These are phyloP conservation scores for Syzygium oleosum DNA, from an alignment of 345 rosid genomes.

Conservation along the genomic window DNA sequence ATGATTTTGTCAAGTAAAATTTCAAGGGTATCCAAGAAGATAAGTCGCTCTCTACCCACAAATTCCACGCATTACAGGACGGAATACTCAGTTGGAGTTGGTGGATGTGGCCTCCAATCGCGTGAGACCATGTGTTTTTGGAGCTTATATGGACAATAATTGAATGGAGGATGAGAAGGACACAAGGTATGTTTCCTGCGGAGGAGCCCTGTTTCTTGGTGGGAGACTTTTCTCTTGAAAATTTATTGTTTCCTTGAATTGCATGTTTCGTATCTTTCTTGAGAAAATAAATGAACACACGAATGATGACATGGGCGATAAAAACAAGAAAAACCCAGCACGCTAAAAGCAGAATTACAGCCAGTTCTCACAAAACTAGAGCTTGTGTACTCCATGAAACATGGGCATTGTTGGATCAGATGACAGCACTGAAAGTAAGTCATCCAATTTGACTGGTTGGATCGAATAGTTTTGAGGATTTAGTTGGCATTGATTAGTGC, in stretches of 20 bases:
- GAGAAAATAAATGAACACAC: background rate
- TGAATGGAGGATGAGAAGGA: background rate
- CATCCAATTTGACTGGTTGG: background rate
- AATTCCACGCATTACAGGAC: background rate
- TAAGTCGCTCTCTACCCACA: background rate
- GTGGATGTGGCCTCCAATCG: background rate
- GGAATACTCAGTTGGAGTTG: background rate
- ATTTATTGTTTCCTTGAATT: background rate
- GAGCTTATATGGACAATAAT: background rate
- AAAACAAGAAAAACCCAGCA: background rate
- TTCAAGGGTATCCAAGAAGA: background rate
- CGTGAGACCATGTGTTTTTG: background rate
- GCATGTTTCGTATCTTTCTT: background rate
- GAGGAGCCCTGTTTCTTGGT: slow-evolving; percentile 4
- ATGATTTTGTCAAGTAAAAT: background rate
- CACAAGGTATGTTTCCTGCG: background rate
- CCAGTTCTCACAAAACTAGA: background rate
- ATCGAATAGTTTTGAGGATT: background rate
- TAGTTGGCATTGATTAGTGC: background rate
- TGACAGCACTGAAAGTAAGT: background rate
- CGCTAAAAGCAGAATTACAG: background rate
- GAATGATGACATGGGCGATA: background rate
- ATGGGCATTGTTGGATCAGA: background rate
- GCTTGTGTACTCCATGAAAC: background rate
- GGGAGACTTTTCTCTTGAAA: background rate